These are phyloP conservation scores for Phytopythium mirpurense DNA, from an alignment of 352 stramenopile species.

Conservation along the genomic window DNA sequence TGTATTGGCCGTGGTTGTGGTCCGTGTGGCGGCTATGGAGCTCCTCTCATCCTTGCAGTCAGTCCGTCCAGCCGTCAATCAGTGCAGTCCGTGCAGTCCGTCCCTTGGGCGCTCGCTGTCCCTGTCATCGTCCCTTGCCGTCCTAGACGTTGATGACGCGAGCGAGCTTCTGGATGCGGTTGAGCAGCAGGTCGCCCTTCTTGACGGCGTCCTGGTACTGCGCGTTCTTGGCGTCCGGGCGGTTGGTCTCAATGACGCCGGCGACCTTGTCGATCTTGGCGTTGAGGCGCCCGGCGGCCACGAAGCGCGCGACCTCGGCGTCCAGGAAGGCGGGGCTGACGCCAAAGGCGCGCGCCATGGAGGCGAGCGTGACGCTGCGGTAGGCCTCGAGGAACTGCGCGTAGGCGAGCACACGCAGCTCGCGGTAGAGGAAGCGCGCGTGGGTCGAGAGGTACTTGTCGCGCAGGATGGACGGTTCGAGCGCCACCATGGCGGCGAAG, in stretches of 20 bases:
- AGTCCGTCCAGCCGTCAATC: too few species aligned
- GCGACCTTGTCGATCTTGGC: slow-evolving; percentile 99
- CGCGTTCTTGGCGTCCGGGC: slow-evolving; percentile 97
- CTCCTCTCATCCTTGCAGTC: too few species aligned
- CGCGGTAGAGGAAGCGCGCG: slow-evolving; percentile 92
- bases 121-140: too few species aligned
- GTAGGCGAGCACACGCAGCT: slow-evolving; percentile 97
- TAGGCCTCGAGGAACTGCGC: slow-evolving; percentile 99
- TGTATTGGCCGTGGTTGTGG: too few species aligned
- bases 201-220: slow-evolving; percentile 99
- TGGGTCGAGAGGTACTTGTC: slow-evolving; percentile 95
- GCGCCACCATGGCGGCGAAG: slow-evolving; percentile 90
- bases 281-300: slow-evolving; percentile 94
- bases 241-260: slow-evolving; percentile 98
- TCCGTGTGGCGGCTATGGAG: too few species aligned
- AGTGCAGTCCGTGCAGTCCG: too few species aligned
- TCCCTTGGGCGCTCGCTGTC: too few species aligned
- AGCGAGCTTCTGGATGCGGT: slow-evolving; percentile 98
- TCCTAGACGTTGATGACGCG: slow-evolving; percentile 95
- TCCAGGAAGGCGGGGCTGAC: slow-evolving; percentile 94
- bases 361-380: slow-evolving; percentile 93
- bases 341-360: slow-evolving; percentile 96
- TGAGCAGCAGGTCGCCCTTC: slow-evolving; percentile 97
- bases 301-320: slow-evolving; percentile 96
- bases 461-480: slow-evolving; percentile 78